These are phyloP conservation scores for Rhodotorula sp. DNA, from an alignment of 1,284 basidiomycete species.

Conservation along the genomic window DNA sequence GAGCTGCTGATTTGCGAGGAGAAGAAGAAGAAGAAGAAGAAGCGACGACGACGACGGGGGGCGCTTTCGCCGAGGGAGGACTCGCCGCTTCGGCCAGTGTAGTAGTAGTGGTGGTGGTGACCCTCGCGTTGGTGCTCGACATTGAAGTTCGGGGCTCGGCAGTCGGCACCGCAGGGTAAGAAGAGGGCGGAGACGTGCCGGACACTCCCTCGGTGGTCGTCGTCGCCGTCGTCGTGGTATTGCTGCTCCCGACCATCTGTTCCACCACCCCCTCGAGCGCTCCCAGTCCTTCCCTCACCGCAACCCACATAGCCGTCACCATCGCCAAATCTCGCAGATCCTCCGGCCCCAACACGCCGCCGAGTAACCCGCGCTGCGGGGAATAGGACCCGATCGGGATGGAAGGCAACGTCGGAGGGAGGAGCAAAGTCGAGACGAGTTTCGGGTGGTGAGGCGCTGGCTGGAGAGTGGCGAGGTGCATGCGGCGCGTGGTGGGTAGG, in stretches of 20 bases:
- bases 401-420: conserved; percentile 79
- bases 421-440: conserved; percentile 82
- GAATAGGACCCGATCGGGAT: conserved; percentile 52
- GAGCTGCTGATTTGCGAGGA: too few species aligned
- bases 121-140: too few species aligned
- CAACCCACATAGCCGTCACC: conserved; percentile 84
- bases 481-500: conserved; percentile 49
- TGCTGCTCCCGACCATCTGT: neutral
- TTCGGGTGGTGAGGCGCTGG: conserved; percentile 97
- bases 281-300: conserved; percentile 86
- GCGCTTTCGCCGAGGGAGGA: too few species aligned
- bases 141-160: too few species aligned
- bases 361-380: conserved; percentile 15
- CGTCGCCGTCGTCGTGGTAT: neutral
- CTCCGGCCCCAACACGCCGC: conserved; percentile 69
- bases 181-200: too few species aligned
- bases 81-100: too few species aligned
- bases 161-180: too few species aligned
- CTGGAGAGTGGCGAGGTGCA: conserved; percentile 67
- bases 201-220: neutral
- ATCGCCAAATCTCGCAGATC: conserved; percentile 92
- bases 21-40: too few species aligned
- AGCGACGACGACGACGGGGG: too few species aligned
- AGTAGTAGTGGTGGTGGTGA: too few species aligned
- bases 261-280: conserved; percentile 71